A percentile compares a stretch with the other conserved stretches of the same genome.
Conservation (phyloP, 2,329 filamentous ascomycete species). For the Fusarium sp. region DNA sequence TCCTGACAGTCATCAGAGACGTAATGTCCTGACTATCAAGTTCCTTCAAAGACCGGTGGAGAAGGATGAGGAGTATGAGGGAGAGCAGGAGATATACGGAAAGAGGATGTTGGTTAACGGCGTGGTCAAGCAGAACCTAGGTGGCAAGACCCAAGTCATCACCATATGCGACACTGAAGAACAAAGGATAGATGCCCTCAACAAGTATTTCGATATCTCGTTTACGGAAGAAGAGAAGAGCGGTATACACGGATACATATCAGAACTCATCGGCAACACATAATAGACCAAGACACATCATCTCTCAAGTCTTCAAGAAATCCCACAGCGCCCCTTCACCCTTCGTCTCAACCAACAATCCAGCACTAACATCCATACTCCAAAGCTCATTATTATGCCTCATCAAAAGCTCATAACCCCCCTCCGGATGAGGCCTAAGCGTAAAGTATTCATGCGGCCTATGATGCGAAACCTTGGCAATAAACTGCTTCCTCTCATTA, state of each 20-base stretch:
- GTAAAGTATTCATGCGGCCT: conserved; percentile 45
- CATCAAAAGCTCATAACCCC: conserved; percentile 48
- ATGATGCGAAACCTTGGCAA: conserved; percentile 40
- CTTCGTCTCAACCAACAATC: conserved; percentile 41
- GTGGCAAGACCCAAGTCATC: conserved; percentile 30
- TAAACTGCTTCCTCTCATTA: conserved; percentile 35
- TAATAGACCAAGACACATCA: background rate
- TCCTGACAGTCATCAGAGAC: conserved; percentile 63
- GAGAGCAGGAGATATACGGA: conserved; percentile 32
- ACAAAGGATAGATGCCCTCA: conserved; percentile 58
- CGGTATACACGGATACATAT: conserved; percentile 20
- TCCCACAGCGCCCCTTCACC: conserved; percentile 46
- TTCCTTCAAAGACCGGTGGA: conserved; percentile 58
- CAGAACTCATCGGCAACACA: background rate
- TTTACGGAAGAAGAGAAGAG: conserved; percentile 47
- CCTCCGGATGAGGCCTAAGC: conserved; percentile 40
- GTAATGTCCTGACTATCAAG: conserved; percentile 61
- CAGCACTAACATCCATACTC: conserved; percentile 39
- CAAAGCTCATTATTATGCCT: conserved; percentile 41
- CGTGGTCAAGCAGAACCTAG: conserved; percentile 37
- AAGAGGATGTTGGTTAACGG: conserved; percentile 40
- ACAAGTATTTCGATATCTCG: conserved; percentile 59
- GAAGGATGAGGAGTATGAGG: conserved; percentile 48
- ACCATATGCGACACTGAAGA: conserved; percentile 54
- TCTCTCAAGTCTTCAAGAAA: conserved; percentile 33